Evolutionary conservation across 192 early-diverging fungal species (phyloP).

Genomic region (Coemansia sp.): DNA sequence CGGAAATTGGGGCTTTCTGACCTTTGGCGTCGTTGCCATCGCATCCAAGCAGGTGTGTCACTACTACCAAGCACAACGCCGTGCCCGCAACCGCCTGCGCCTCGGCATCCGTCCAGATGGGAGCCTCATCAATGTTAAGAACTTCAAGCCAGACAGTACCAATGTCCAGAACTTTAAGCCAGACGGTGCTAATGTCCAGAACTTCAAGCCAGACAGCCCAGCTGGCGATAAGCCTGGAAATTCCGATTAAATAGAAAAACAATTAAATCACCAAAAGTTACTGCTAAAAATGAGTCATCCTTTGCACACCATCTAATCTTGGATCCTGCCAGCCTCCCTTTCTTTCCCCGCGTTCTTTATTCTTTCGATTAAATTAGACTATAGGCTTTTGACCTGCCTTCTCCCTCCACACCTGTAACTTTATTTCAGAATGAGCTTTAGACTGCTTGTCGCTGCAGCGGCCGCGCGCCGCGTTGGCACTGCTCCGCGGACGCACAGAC

Average conservation of each 20-base stretch:
- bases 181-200: neutral
- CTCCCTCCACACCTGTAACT: neutral
- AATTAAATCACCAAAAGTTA: too few relatives aligned
- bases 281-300: too few relatives aligned
- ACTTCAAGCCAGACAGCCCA: neutral
- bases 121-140: neutral
- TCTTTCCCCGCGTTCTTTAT: neutral
- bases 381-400: neutral
- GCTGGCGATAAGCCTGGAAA: neutral
- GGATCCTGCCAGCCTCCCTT: neutral
- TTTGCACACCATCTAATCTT: too few relatives aligned
- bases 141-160: too few relatives aligned
- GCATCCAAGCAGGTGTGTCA: slow-evolving; percentile 39
- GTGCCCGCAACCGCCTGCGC: slow-evolving; percentile 32
- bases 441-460: slow-evolving; percentile 48
- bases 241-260: too few relatives aligned
- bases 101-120: slow-evolving; percentile 12
- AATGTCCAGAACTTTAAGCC: too few relatives aligned
- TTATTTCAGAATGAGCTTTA: slow-evolving; percentile 43
- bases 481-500: slow-evolving; percentile 12
- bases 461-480: slow-evolving; percentile 30
- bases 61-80: slow-evolving; percentile 38
- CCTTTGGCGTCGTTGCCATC: slow-evolving; percentile 30
- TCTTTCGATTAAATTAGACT: slow-evolving; percentile 2
- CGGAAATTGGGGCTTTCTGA: slow-evolving; percentile 41